Conservation (phyloP, 2,329 filamentous ascomycete species). For the Lasiodiplodia hormozganensis region DNA sequence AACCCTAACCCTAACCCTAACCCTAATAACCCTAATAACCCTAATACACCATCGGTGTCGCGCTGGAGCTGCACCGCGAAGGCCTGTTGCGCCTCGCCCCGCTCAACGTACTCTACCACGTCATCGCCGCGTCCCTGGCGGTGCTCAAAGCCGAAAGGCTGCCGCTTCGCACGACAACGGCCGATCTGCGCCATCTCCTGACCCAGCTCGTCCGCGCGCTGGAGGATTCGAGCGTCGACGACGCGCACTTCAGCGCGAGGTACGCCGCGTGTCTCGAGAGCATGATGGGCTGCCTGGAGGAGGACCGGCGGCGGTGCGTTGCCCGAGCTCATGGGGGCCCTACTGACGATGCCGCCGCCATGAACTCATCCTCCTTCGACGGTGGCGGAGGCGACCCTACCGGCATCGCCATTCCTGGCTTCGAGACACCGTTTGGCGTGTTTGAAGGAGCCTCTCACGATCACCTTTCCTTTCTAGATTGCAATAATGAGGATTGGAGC, state of each 20-base stretch:
- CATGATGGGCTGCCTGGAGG: not conserved
- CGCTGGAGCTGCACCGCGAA: not conserved
- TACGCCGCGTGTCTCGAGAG: not conserved
- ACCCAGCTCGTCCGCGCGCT: not conserved
- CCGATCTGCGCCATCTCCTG: not conserved
- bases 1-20: no score
- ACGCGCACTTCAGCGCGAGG: not conserved
- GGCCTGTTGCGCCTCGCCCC: not conserved
- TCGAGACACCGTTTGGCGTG: not conserved
- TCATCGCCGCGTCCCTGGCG: not conserved
- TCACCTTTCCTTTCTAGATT: not conserved
- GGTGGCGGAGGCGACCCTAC: not conserved
- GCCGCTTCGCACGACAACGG: not conserved
- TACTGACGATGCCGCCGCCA: not conserved
- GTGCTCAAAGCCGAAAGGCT: not conserved
- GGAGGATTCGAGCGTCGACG: not conserved
- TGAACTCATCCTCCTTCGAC: not conserved
- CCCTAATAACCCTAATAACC: no score
- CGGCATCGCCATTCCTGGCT: not conserved
- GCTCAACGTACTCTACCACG: not conserved
- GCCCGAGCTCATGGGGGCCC: not conserved
- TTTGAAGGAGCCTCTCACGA: not conserved
- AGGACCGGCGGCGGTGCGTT: not conserved
- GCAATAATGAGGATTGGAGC: not conserved
- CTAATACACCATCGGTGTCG: not conserved